A percentile compares a stretch with the other conserved stretches of the same genome.
Conservation (phyloP, 2,329 filamentous ascomycete genomes). For the Cladosporium sp. region DNA sequence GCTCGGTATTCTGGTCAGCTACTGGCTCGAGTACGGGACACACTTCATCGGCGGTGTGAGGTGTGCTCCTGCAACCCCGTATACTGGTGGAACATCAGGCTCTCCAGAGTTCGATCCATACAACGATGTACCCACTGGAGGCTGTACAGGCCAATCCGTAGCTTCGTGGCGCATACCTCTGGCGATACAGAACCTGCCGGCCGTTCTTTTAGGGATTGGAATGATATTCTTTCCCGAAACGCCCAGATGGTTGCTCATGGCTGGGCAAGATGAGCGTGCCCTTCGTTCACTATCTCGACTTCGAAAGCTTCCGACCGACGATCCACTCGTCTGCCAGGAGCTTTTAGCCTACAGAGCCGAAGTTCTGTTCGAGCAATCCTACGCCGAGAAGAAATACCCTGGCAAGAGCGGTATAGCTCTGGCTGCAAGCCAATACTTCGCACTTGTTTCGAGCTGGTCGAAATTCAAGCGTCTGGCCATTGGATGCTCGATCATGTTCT, state of each 20-base stretch:
- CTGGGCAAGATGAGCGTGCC: neutral
- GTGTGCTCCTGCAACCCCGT: neutral
- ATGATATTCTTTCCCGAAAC: slow-evolving; percentile 16
- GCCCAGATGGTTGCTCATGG: slow-evolving; percentile 13
- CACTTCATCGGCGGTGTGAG: slow-evolving; percentile 4
- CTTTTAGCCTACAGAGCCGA: slow-evolving; percentile 6
- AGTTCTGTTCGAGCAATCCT: slow-evolving; percentile 1
- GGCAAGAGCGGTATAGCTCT: slow-evolving; percentile 1
- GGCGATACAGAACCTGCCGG: neutral
- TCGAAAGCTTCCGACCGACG: neutral
- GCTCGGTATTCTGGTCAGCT: slow-evolving; percentile 45
- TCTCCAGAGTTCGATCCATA: neutral
- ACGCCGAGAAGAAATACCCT: slow-evolving; percentile 6
- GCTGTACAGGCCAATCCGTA: slow-evolving; percentile 22
- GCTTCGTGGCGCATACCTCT: slow-evolving; percentile 1
- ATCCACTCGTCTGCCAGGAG: neutral
- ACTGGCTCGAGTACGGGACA: slow-evolving; percentile 53
- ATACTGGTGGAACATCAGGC: neutral
- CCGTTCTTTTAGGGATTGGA: neutral
- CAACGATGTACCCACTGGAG: neutral
- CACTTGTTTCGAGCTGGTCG: slow-evolving; percentile 1
- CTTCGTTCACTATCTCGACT: neutral
- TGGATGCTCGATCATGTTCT: neutral
- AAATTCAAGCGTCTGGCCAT: slow-evolving; percentile 7
- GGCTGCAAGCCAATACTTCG: neutral